phyloP scores from a whole-genome alignment of 768 basidiomycete genomes.

The Lepiota subincarnata region DNA sequence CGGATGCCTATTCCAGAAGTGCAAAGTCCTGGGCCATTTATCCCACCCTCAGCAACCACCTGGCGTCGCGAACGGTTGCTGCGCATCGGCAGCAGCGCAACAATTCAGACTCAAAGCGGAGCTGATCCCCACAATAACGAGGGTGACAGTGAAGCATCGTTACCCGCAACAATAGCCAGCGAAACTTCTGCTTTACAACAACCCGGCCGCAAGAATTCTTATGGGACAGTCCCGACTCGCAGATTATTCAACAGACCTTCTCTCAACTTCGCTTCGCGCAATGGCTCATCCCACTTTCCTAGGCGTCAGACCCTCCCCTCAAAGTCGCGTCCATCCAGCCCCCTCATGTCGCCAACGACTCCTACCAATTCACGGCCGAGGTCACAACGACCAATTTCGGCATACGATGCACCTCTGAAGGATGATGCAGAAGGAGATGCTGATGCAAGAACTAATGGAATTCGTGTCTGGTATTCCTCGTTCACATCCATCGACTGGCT shows the following conservation, averaged over 20 bases:
- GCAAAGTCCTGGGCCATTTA: constrained; percentile 26
- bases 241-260: constrained; percentile 23
- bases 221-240: constrained; percentile 50
- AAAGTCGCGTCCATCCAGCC: constrained; percentile 27
- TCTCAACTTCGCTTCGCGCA: constrained; percentile 29
- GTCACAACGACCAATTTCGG: constrained; percentile 61
- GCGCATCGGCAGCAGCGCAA: constrained; percentile 41
- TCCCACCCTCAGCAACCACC: constrained; percentile 48
- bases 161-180: not conserved
- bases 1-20: constrained; percentile 2
- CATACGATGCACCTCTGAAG: constrained; percentile 60
- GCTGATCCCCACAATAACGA: constrained; percentile 1
- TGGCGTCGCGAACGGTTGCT: constrained; percentile 62
- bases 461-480: constrained; percentile 87
- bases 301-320: constrained; percentile 26
- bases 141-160: not conserved
- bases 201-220: constrained; percentile 31
- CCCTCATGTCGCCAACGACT: constrained; percentile 32
- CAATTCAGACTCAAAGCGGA: not conserved
- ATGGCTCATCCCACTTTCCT: constrained; percentile 34
- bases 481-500: constrained; percentile 95
- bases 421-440: constrained; percentile 41
- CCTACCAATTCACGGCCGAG: constrained; percentile 18
- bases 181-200: constrained; percentile 25
- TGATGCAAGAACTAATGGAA: constrained; percentile 75